Evolutionary conservation across 805 yeast species (phyloP).

Genomic region (Candida ficus): DNA sequence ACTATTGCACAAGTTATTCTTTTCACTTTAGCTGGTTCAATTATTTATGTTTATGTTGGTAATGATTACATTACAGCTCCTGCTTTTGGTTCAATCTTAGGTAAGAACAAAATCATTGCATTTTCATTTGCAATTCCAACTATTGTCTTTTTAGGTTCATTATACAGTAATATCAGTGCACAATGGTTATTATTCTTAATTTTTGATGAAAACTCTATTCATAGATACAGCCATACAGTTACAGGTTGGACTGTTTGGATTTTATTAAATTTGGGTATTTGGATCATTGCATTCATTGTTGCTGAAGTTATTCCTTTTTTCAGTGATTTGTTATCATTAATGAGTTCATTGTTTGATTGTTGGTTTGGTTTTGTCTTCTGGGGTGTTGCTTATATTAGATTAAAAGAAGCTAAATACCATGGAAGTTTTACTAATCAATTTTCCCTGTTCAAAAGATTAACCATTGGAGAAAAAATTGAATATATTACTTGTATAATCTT

Average conservation of each 20-base stretch:
- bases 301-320: conserved; percentile 66
- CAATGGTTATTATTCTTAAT: conserved; percentile 45
- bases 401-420: conserved; percentile 32
- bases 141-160: conserved; percentile 47
- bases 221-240: conserved; percentile 42
- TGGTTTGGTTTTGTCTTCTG: conserved; percentile 64
- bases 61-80: conserved; percentile 50
- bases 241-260: conserved; percentile 52
- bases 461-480: conserved; percentile 31
- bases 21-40: conserved; percentile 51
- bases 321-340: conserved; percentile 48
- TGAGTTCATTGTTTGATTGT: conserved; percentile 60
- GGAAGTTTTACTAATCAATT: conserved; percentile 22
- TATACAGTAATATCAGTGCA: conserved; percentile 50
- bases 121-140: conserved; percentile 62
- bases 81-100: conserved; percentile 48
- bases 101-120: conserved; percentile 45
- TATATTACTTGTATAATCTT: conserved; percentile 32
- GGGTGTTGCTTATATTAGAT: conserved; percentile 51
- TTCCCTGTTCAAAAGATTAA: conserved; percentile 27
- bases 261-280: conserved; percentile 35
- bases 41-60: conserved; percentile 56
- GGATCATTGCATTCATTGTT: conserved; percentile 52
- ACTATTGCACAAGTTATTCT: conserved; percentile 44
- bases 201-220: conserved; percentile 37